phyloP scores from a whole-genome alignment of 2,329 filamentous ascomycete genomes.

The Claviceps paspali region DNA sequence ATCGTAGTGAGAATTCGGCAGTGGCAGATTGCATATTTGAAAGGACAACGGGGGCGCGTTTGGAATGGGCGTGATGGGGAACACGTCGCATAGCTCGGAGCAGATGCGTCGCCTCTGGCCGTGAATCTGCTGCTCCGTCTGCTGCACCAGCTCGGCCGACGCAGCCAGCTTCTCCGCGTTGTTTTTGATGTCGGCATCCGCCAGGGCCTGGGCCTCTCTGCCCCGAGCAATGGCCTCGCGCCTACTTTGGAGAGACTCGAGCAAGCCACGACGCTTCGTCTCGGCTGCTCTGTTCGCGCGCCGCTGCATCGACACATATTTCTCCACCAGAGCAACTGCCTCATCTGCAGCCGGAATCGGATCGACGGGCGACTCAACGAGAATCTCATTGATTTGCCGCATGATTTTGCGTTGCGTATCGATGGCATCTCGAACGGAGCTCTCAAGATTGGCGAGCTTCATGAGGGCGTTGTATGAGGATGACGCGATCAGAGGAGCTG shows the following conservation, averaged over 20 bases:
- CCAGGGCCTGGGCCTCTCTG: slow-evolving; percentile 39
- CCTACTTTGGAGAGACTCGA: slow-evolving; percentile 48
- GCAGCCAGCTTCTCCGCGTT: slow-evolving; percentile 43
- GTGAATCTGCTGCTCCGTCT: slow-evolving; percentile 50
- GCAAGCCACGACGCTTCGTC: slow-evolving; percentile 51
- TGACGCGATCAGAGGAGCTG: slow-evolving; percentile 38
- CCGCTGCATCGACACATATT: slow-evolving; percentile 46
- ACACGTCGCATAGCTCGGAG: slow-evolving; percentile 65
- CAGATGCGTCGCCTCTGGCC: slow-evolving; percentile 83
- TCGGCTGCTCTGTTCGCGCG: slow-evolving; percentile 48
- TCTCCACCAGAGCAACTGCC: slow-evolving; percentile 29
- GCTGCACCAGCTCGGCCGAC: slow-evolving; percentile 37
- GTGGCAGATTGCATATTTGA: slow-evolving; percentile 60
- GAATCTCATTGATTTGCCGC: slow-evolving; percentile 55
- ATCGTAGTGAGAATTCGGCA: slow-evolving; percentile 72
- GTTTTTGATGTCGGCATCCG: slow-evolving; percentile 44
- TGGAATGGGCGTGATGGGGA: slow-evolving; percentile 55
- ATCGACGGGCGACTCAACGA: slow-evolving; percentile 26
- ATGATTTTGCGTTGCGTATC: slow-evolving; percentile 60
- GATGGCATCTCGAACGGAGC: slow-evolving; percentile 80
- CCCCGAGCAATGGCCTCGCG: slow-evolving; percentile 53
- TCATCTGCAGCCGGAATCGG: slow-evolving; percentile 34
- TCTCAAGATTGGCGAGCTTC: slow-evolving; percentile 75
- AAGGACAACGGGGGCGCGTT: slow-evolving; percentile 54
- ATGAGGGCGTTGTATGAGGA: slow-evolving; percentile 82